Evolutionary conservation across 2,329 filamentous ascomycete species (phyloP), one percentile per base, ranked within the genome.

Genomic region (Xylariaceae sp.): DNA sequence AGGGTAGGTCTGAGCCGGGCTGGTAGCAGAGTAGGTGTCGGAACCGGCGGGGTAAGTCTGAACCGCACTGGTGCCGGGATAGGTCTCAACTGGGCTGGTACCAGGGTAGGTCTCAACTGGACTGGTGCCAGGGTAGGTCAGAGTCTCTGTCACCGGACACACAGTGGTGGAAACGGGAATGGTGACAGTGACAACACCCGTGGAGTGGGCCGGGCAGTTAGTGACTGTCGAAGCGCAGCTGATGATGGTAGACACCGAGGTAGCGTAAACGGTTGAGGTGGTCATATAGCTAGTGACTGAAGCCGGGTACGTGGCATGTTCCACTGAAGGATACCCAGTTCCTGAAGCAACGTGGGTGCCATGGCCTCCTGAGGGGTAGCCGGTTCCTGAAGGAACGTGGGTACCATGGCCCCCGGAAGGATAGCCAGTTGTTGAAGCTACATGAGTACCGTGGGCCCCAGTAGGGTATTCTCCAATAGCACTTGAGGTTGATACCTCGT

Each of bases 191-290:
- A 45, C 50, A 15, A 44, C 40, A 7, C 48, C 24, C 6, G 47
- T 26, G 2, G 15, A 32, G 13, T 38, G 36, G 11, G 49, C n/a
- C 9, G 28, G 43, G 49, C 47, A 52, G 44, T 48, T 39, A 12
- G 47, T 40, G 8, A 48, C 44, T 3, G 37, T 33, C 9, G 49
- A 40, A 9, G 38, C 36, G 38, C 47, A 50, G 22, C 22, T 26
- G 22, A 11, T 48, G 15, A 49, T 42, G 9, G 49, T 50, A 28
- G 36, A 37, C 6, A 24, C 33, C 2, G 44, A 34, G 1, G 49
- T 51, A 12, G 47, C 37, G 43, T 51, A 51, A 34, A 49, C 41
- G 9, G 45, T 51, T 1, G 49, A 49, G 12, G 49, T 47, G 9
- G 47, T n/a, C n/a, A n/a, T n/a, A n/a, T n/a, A n/a, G n/a, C n/a